Conservation (phyloP, 305 asterid genomes). For the Fraxinus dipetala region DNA sequence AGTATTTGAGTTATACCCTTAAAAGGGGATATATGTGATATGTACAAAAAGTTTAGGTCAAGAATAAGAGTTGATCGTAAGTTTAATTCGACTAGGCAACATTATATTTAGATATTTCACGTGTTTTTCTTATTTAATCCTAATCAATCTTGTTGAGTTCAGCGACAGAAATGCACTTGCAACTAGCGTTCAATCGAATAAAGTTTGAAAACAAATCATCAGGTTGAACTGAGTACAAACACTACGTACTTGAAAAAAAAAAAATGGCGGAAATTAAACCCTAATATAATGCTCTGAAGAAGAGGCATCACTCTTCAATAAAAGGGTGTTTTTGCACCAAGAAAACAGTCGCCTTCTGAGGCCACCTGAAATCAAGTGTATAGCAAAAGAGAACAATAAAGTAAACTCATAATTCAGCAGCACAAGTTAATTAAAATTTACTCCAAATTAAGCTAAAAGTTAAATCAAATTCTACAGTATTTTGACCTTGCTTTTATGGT, state of each 20-base stretch:
- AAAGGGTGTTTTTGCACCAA: constrained; percentile 25
- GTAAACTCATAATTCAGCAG: constrained; percentile 18
- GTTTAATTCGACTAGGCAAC: background rate
- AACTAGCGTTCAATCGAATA: background rate
- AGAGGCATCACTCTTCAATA: constrained; percentile 12
- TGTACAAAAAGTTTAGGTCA: background rate
- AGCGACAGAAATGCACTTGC: background rate
- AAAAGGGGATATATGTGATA: background rate
- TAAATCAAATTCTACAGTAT: background rate
- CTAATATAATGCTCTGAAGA: background rate
- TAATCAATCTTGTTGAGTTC: background rate
- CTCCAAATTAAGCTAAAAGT: constrained; percentile 13
- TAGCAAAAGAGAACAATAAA: constrained; percentile 21
- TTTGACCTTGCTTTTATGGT: background rate
- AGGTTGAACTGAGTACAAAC: background rate
- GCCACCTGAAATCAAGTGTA: constrained; percentile 33
- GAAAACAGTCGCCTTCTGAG: constrained; percentile 36
- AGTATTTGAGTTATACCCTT: background rate
- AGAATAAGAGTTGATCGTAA: background rate
- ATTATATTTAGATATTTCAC: background rate
- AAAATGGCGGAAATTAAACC: background rate
- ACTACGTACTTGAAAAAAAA: background rate
- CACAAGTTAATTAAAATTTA: constrained; percentile 18
- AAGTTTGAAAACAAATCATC: background rate
- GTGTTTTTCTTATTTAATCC: background rate